Conservation (phyloP, 495 filamentous ascomycete genomes). For the Penicillium angulare region DNA sequence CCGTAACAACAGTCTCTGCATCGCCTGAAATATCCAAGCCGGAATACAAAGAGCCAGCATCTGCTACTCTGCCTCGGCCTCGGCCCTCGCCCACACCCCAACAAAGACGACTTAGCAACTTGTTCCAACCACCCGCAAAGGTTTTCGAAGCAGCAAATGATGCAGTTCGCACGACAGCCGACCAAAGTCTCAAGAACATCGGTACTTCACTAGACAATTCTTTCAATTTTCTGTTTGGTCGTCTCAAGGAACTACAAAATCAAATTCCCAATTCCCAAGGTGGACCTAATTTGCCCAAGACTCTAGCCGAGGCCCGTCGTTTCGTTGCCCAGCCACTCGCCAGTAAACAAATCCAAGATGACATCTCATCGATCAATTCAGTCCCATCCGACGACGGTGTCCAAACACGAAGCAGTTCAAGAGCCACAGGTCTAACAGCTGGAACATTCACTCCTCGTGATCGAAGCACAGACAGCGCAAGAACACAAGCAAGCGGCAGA, state of each 20-base stretch:
- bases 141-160: slow-evolving; percentile 81
- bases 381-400: slow-evolving; percentile 34
- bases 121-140: slow-evolving; percentile 79
- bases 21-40: slow-evolving; percentile 35
- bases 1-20: slow-evolving; percentile 34
- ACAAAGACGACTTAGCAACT: slow-evolving; percentile 70
- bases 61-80: slow-evolving; percentile 43
- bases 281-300: slow-evolving; percentile 67
- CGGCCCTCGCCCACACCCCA: slow-evolving; percentile 43
- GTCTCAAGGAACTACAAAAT: slow-evolving; percentile 66
- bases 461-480: slow-evolving; percentile 72
- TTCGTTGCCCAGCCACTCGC: slow-evolving; percentile 69
- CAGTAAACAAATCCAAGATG: slow-evolving; percentile 53
- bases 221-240: slow-evolving; percentile 91
- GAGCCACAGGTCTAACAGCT: slow-evolving; percentile 55
- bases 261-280: slow-evolving; percentile 45
- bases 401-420: slow-evolving; percentile 32
- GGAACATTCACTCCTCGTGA: slow-evolving; percentile 64
- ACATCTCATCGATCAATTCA: slow-evolving; percentile 42
- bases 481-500: slow-evolving; percentile 50
- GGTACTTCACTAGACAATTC: slow-evolving; percentile 82
- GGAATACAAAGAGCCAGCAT: slow-evolving; percentile 30
- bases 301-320: slow-evolving; percentile 86
- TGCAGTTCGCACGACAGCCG: slow-evolving; percentile 79
- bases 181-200: slow-evolving; percentile 87